These are phyloP conservation scores for Colletotrichum magnum DNA, from an alignment of 2,329 filamentous ascomycete species.

Conservation along the genomic window DNA sequence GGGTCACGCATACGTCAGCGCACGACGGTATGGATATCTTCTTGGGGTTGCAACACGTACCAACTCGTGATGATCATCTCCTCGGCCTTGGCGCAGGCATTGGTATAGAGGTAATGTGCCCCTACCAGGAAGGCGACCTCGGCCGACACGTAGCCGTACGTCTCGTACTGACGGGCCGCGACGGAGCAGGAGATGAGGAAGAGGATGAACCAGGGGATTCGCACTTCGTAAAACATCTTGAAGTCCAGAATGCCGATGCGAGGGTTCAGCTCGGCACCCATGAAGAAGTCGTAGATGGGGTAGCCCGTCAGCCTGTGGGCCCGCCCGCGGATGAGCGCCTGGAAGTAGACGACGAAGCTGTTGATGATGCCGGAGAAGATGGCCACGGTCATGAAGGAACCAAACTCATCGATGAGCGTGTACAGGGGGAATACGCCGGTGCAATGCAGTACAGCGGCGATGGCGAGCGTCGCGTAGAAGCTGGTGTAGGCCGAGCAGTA, in stretches of 20 bases:
- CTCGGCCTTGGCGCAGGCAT: conserved; percentile 86
- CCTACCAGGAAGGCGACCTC: conserved; percentile 82
- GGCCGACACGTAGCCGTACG: conserved; percentile 82
- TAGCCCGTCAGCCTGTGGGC: conserved; percentile 60
- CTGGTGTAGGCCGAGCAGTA: conserved; percentile 86
- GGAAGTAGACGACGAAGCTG: conserved; percentile 81
- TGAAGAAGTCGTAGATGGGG: conserved; percentile 89
- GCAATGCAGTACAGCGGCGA: conserved; percentile 76
- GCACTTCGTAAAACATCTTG: conserved; percentile 94
- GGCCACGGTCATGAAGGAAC: conserved; percentile 84
- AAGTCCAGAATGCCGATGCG: conserved; percentile 86
- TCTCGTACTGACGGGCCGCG: conserved; percentile 81
- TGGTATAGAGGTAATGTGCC: conserved; percentile 86
- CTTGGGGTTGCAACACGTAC: background rate
- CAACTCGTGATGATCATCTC: conserved; percentile 83
- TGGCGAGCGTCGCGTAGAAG: conserved; percentile 81
- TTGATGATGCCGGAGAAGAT: conserved; percentile 86
- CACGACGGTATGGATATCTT: no score
- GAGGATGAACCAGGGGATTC: conserved; percentile 88
- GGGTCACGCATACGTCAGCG: background rate
- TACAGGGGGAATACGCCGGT: conserved; percentile 84
- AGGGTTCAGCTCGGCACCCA: conserved; percentile 90
- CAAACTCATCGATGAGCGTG: conserved; percentile 89
- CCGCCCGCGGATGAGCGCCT: conserved; percentile 75
- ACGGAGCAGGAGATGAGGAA: conserved; percentile 78